Percentiles rank a stretch among this genome's conserved stretches.
phyloP scores from a whole-genome alignment of 306 rosid genomes.

The Oemleria cerasiformis region DNA sequence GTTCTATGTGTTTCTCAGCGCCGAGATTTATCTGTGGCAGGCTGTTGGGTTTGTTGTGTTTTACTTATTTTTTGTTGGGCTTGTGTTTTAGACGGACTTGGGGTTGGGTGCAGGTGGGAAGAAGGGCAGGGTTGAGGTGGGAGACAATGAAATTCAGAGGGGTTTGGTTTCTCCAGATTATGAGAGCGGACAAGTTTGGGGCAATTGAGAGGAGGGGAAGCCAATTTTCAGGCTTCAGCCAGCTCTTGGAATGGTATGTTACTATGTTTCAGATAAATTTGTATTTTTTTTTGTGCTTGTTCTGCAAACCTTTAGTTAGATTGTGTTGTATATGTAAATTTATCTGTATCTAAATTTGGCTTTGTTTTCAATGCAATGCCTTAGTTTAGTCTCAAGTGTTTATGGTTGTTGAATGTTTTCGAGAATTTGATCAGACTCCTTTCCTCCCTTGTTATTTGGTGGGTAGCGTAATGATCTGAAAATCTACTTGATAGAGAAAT shows the following conservation, averaged over 20 bases:
- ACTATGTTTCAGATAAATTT: neutral
- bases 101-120: constrained; percentile 39
- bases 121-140: constrained; percentile 28
- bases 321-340: neutral
- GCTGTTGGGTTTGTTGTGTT: constrained; percentile 79
- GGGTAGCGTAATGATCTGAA: neutral
- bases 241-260: constrained; percentile 53
- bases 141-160: constrained; percentile 44
- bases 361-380: neutral
- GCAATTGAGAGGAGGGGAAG: constrained; percentile 31
- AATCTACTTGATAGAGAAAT: neutral
- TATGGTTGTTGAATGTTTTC: neutral
- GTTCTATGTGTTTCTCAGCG: constrained; percentile 83
- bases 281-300: neutral
- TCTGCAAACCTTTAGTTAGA: neutral
- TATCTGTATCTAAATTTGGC: neutral
- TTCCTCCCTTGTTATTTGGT: neutral
- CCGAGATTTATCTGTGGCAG: constrained; percentile 94
- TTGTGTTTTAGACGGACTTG: constrained; percentile 91
- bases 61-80: constrained; percentile 73
- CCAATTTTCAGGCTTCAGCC: constrained; percentile 33
- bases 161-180: constrained; percentile 15
- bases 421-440: neutral
- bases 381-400: neutral
- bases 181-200: constrained; percentile 28